Evolutionary conservation across 192 early-diverging fungal species (phyloP).

Genomic region (Jimgerdemannia lactiflua): DNA sequence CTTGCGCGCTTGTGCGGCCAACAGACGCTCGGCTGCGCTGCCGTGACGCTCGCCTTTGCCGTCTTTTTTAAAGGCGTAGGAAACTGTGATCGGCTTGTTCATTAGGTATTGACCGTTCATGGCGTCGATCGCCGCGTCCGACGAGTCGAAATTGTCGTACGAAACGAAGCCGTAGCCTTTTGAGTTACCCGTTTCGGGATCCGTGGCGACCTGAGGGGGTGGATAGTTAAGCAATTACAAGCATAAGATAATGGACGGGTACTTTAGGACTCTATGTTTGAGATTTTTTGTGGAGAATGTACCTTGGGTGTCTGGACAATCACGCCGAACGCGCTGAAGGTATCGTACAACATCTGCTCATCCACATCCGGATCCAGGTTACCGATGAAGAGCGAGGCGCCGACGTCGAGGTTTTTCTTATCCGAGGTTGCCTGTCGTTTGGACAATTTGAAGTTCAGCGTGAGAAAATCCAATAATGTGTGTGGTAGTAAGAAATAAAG

Average conservation of each 20-base stretch:
- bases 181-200: conserved; percentile 79
- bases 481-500: no score
- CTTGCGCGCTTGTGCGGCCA: conserved; percentile 87
- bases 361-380: conserved; percentile 92
- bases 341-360: conserved; percentile 90
- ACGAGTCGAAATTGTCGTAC: conserved; percentile 91
- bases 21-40: conserved; percentile 88
- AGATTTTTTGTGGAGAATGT: neutral
- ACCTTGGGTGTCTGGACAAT: conserved; percentile 84
- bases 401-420: conserved; percentile 85
- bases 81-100: conserved; percentile 88
- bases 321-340: conserved; percentile 92
- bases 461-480: neutral
- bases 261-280: neutral
- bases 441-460: neutral
- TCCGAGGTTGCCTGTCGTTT: conserved; percentile 67
- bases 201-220: conserved; percentile 64
- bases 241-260: neutral
- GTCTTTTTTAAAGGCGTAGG: conserved; percentile 98
- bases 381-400: conserved; percentile 95
- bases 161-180: conserved; percentile 94
- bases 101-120: conserved; percentile 98
- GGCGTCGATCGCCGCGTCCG: conserved; percentile 96
- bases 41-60: conserved; percentile 97
- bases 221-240: conserved; percentile 10